Evolutionary conservation across 768 basidiomycete species (phyloP), one percentile per base, ranked within the genome.

Genomic region (Boletus tomentosulus): DNA sequence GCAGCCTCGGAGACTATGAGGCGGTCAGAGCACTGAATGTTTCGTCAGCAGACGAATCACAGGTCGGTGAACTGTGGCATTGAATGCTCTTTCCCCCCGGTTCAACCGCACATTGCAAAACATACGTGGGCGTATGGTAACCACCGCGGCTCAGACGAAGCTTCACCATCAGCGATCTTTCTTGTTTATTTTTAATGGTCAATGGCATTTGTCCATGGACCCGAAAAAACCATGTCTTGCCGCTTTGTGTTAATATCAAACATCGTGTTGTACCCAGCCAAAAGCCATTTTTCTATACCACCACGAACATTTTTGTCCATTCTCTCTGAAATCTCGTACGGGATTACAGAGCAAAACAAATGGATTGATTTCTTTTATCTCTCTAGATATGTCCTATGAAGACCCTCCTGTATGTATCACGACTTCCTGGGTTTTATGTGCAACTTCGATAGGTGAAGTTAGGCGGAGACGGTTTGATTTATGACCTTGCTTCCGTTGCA

Each of bases 61-160:
- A 81, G 55, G 76, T 74, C 8, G 85, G 85, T 34, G 83, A 84
- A 57, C 71, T 86, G 66, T 86, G 83, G 83, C 74, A 75, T 59
- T 80, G 62, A 69, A 38, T 22, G 31, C 42, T 34, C 45, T 38
- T 48, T n/a, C 35, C 3, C 38, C 25, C 24, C n/a, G 6, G 12
- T 48, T 49, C 38, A 37, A 19, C 37, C 27, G 38, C 47, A 38
- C 22, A 48, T 45, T 34, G 27, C 54, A 53, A 54, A 60, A 4
- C 24, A 48, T 44, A 28, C 47, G 33, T 47, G 33, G 31, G 31
- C 31, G 11, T 33, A 33, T 28, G 28, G 53, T 28, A 46, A 33
- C 46, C 41, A 43, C 35, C 28, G 19, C 25, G 45, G 25, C 50
- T 24, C 35, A 48, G 22, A 34, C 47, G 16, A 42, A 46, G 46